These are phyloP conservation scores for Fraxinus xanthoxyloides DNA, from an alignment of 305 asterid genomes.

Conservation along the genomic window DNA sequence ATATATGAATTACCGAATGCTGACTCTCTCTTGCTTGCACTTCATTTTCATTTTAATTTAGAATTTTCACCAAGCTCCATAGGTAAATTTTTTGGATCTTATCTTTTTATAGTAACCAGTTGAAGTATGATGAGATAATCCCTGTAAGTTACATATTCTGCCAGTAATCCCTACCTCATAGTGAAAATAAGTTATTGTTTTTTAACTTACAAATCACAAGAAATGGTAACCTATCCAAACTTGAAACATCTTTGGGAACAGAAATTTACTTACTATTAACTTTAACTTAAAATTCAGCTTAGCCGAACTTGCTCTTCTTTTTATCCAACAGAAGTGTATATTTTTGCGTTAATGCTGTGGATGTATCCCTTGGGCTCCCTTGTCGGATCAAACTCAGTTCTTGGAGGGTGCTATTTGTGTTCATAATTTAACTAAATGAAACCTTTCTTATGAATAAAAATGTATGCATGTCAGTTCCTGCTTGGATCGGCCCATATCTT, in stretches of 20 bases:
- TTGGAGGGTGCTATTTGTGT: not conserved
- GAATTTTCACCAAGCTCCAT: not conserved
- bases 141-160: not conserved
- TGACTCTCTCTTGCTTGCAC: not conserved
- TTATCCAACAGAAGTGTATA: not conserved
- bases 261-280: not conserved
- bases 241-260: not conserved
- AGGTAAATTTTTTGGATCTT: not conserved
- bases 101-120: not conserved
- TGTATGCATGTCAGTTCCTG: constrained; percentile 65
- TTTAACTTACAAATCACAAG: not conserved
- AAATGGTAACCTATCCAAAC: not conserved
- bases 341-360: not conserved
- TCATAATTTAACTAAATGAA: not conserved
- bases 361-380: not conserved
- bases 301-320: not conserved
- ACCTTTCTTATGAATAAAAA: constrained; percentile 10
- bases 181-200: not conserved
- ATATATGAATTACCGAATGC: not conserved
- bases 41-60: not conserved
- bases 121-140: not conserved
- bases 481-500: constrained; percentile 79
- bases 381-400: not conserved
- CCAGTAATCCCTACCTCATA: not conserved
- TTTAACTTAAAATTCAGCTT: not conserved